Base-by-base conservation (phyloP, 495 filamentous ascomycete species). In the Xylaria venustula region DNA sequence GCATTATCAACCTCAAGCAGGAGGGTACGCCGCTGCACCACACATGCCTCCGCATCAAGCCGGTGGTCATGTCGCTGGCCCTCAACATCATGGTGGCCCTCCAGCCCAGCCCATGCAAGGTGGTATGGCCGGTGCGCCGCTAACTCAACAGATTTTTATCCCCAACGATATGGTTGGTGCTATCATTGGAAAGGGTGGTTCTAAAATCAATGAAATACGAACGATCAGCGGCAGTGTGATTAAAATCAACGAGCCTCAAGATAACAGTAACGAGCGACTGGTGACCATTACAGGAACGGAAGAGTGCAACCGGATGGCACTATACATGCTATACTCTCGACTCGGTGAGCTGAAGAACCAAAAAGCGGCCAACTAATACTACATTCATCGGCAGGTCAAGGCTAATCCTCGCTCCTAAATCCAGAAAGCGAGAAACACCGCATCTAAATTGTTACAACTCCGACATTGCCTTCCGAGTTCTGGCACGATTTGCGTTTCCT, bases 141-240 rank as follows among this genome's bases (percentile, higher is more conserved):
- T 98, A 64, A 98, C 94, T 1, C 94, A 98, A 71, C 94, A 98
- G 75, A 98, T 98, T 64, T 98, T 87, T 77, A 98, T 98, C 69
- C 94, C 94, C 45, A 98, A 98, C 73, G 94, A 98, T 69, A 98
- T 98, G 94, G 94, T 98, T 54, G 94, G 94, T 50, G 94, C 94
- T 48, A 98, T 98, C 67, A 98, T 98, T 68, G 94, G 94, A 60
- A 98, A 98, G 79, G 95, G 94, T 58, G 94, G 94, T 62, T 90
- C 92, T 23, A 98, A 98, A 85, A 98, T 98, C 81, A 98, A 98
- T 71, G 94, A 98, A 78, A 98, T 98, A 62, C 87, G 94, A 57
- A 91, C 95, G 66, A 83, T 98, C 65, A 95, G 90, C 67, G 95
- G 95, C 62, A 98, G 94, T 75, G 93, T 98, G 12, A 98, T 98